These are phyloP conservation scores for Wickerhamomyces bovis DNA, from an alignment of 805 yeast species.

Conservation along the genomic window DNA sequence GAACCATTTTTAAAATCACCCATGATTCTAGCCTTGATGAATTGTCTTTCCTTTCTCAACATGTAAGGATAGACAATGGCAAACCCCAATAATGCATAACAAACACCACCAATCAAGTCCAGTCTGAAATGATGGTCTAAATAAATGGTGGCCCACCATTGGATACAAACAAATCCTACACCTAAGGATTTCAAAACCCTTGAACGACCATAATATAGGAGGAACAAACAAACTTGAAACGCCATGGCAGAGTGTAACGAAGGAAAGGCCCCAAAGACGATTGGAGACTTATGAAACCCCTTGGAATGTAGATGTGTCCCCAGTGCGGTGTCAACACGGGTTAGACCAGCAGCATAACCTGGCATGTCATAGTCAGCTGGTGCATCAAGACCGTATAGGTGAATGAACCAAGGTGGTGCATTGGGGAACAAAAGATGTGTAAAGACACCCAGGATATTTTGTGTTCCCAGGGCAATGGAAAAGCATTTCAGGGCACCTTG, in stretches of 20 bases:
- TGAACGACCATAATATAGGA: conserved; percentile 36
- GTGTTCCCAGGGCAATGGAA: conserved; percentile 49
- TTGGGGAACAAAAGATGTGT: conserved; percentile 62
- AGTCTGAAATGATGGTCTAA: conserved; percentile 68
- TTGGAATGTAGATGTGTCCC: conserved; percentile 55
- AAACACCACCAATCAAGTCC: conserved; percentile 50
- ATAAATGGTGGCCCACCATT: conserved; percentile 75
- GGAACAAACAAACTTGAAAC: conserved; percentile 33
- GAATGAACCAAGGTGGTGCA: conserved; percentile 73
- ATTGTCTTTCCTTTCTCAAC: conserved; percentile 27
- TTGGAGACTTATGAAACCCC: conserved; percentile 63
- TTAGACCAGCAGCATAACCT: conserved; percentile 68
- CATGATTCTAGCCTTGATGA: conserved; percentile 28
- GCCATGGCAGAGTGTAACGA: conserved; percentile 66
- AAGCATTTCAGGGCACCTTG: conserved; percentile 57
- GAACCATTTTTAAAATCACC: conserved; percentile 36
- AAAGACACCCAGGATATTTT: conserved; percentile 51
- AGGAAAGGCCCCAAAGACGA: conserved; percentile 63
- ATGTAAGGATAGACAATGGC: conserved; percentile 32
- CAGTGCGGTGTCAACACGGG: conserved; percentile 55
- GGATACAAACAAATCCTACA: conserved; percentile 41
- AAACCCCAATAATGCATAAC: conserved; percentile 44
- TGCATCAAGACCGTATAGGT: conserved; percentile 49
- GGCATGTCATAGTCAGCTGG: conserved; percentile 54
- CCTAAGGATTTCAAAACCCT: conserved; percentile 26